phyloP scores from a whole-genome alignment of 129 eudicot genomes.

The Saposhnikovia divaricata region DNA sequence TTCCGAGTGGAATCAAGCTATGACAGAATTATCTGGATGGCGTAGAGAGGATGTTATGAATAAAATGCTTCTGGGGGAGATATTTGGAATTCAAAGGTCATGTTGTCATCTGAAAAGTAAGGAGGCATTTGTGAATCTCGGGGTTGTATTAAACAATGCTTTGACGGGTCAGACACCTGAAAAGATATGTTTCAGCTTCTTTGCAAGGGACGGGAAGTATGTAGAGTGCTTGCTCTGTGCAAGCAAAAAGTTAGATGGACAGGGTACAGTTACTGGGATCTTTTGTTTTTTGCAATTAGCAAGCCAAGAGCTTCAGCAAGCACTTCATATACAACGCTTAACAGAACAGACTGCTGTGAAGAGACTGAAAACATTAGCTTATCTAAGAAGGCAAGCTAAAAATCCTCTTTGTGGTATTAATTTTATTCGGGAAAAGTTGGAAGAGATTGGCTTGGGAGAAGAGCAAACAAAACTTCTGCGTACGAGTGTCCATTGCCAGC shows the following conservation, averaged over 20 bases:
- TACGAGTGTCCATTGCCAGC: slow-evolving; percentile 71
- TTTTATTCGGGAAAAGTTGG: slow-evolving; percentile 59
- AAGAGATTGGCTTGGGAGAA: slow-evolving; percentile 67
- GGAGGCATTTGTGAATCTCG: slow-evolving; percentile 71
- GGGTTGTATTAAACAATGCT: slow-evolving; percentile 71
- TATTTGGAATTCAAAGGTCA: slow-evolving; percentile 70
- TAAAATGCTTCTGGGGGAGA: slow-evolving; percentile 91
- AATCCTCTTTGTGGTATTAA: slow-evolving; percentile 90
- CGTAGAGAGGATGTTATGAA: slow-evolving; percentile 59
- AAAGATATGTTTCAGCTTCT: slow-evolving; percentile 71
- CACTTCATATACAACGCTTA: slow-evolving; percentile 69
- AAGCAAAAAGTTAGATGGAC: slow-evolving; percentile 63
- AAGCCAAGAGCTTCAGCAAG: slow-evolving; percentile 86
- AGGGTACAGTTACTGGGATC: slow-evolving; percentile 72
- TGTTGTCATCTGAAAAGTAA: slow-evolving; percentile 65
- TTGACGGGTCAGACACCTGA: slow-evolving; percentile 64
- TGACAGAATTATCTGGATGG: slow-evolving; percentile 69
- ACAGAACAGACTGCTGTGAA: slow-evolving; percentile 81
- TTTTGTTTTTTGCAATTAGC: slow-evolving; percentile 96
- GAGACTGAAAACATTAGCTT: slow-evolving; percentile 66
- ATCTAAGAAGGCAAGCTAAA: slow-evolving; percentile 66
- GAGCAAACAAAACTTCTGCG: slow-evolving; percentile 53
- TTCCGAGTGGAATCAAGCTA: slow-evolving; percentile 95
- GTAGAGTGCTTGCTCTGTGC: slow-evolving; percentile 71
- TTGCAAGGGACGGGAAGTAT: slow-evolving; percentile 52